These are phyloP conservation scores for Scalesia atractyloides DNA, from an alignment of 129 eudicot genomes.

Conservation along the genomic window DNA sequence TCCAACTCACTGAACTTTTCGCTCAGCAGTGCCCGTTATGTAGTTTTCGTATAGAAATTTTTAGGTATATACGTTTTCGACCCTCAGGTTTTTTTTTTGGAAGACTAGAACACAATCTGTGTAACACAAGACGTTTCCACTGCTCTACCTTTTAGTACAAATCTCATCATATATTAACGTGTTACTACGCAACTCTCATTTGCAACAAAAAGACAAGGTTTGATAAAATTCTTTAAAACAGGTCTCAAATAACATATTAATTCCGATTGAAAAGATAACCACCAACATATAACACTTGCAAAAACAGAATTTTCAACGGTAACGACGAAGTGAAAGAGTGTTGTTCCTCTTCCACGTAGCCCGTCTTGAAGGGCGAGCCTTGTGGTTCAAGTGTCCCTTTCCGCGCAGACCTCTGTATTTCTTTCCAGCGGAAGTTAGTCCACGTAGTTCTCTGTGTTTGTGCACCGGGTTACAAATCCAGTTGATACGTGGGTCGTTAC, in stretches of 20 bases:
- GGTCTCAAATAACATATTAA: slow-evolving; percentile 13
- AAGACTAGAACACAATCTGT: too few relatives aligned
- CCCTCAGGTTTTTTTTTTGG: too few relatives aligned
- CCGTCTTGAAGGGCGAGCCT: slow-evolving; percentile 71
- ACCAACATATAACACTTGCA: slow-evolving; percentile 12
- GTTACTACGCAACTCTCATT: slow-evolving; percentile 1
- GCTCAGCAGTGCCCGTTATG: too few relatives aligned
- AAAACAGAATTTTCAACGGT: slow-evolving; percentile 39
- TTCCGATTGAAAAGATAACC: slow-evolving; percentile 4
- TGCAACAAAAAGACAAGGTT: background rate
- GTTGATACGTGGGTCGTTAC: slow-evolving; percentile 78
- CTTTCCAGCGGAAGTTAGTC: slow-evolving; percentile 84
- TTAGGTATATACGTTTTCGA: too few relatives aligned
- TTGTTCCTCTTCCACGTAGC: slow-evolving; percentile 94
- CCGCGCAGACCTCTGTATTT: slow-evolving; percentile 84
- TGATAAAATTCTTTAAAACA: background rate
- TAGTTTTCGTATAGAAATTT: too few relatives aligned
- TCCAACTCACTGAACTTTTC: too few relatives aligned
- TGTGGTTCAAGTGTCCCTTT: slow-evolving; percentile 71
- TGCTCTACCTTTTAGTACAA: too few relatives aligned
- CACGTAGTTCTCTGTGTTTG: slow-evolving; percentile 80
- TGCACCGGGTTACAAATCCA: slow-evolving; percentile 76
- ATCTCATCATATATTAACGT: background rate
- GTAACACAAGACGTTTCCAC: too few relatives aligned
- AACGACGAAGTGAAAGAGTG: slow-evolving; percentile 72